These are phyloP conservation scores for Phytophthora pinifolia DNA, from an alignment of 352 stramenopile species.

Conservation along the genomic window DNA sequence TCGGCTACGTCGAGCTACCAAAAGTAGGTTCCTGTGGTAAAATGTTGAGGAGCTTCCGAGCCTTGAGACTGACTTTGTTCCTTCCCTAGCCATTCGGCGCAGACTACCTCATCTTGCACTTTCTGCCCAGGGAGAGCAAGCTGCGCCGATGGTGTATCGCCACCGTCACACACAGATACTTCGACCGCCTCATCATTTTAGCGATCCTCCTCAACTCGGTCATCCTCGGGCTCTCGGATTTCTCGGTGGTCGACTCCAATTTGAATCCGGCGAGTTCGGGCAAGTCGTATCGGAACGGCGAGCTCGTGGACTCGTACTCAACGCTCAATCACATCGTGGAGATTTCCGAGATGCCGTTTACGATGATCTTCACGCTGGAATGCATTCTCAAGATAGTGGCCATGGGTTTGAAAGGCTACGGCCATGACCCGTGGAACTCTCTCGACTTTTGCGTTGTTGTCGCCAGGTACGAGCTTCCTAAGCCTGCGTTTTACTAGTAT, in stretches of 20 bases:
- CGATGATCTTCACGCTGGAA: slow-evolving; percentile 86
- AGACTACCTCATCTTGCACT: slow-evolving; percentile 43
- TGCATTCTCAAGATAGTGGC: slow-evolving; percentile 91
- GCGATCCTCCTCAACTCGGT: slow-evolving; percentile 88
- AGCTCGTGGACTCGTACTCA: slow-evolving; percentile 45
- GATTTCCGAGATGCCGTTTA: slow-evolving; percentile 84
- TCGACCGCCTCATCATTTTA: slow-evolving; percentile 86
- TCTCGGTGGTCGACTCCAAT: slow-evolving; percentile 60
- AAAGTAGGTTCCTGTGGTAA: slow-evolving; percentile 7
- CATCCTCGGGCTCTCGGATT: slow-evolving; percentile 85
- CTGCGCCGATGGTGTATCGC: slow-evolving; percentile 53
- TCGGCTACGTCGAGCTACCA: slow-evolving; percentile 16
- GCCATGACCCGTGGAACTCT: slow-evolving; percentile 89
- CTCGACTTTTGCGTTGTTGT: slow-evolving; percentile 93
- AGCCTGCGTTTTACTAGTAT: not conserved
- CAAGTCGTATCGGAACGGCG: slow-evolving; percentile 35
- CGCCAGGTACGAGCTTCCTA: slow-evolving; percentile 47
- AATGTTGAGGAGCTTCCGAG: no score
- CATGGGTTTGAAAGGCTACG: slow-evolving; percentile 65
- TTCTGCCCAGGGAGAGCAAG: slow-evolving; percentile 47
- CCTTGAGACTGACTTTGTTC: not conserved
- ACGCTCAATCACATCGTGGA: slow-evolving; percentile 62
- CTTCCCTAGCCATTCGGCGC: slow-evolving; percentile 40
- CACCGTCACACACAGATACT: slow-evolving; percentile 57
- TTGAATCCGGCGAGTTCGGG: slow-evolving; percentile 66